phyloP scores from a whole-genome alignment of 352 stramenopile genomes.

The Globisporangium viniferum region DNA sequence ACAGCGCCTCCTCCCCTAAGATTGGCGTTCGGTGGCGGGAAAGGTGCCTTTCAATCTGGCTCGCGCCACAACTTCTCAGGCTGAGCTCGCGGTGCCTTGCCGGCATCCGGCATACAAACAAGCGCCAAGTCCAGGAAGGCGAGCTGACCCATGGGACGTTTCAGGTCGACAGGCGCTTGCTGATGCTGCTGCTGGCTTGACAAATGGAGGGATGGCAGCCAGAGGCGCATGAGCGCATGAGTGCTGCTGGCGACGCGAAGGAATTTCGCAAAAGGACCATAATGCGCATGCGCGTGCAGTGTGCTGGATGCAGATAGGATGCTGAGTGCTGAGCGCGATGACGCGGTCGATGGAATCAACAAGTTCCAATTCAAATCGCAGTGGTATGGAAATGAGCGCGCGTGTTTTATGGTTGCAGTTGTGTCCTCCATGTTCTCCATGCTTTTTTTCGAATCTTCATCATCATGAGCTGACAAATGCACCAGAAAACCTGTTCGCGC shows the following conservation, averaged over 20 bases:
- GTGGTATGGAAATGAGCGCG: neutral
- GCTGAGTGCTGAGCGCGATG: neutral
- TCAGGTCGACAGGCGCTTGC: constrained; percentile 1
- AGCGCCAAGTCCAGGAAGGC: constrained; percentile 5
- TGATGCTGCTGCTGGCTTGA: neutral
- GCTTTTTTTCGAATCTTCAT: constrained; percentile 8
- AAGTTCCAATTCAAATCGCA: too few species aligned
- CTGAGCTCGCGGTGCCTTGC: constrained; percentile 2
- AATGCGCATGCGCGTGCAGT: neutral
- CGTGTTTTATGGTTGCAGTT: too few species aligned
- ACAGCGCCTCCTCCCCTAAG: neutral
- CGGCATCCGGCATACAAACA: too few species aligned
- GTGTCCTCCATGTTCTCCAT: neutral
- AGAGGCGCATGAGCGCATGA: neutral
- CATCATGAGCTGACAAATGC: neutral
- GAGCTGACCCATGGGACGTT: neutral
- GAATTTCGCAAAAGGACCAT: neutral
- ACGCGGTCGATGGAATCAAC: too few species aligned
- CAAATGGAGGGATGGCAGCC: neutral
- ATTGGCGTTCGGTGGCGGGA: constrained; percentile 3
- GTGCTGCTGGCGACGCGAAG: neutral
- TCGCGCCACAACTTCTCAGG: constrained; percentile 3
- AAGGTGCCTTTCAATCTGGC: neutral
- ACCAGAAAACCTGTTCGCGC: neutral
- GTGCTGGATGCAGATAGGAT: too few species aligned